Evolutionary conservation across 2,329 filamentous ascomycete genomes (phyloP), one percentile per base, ranked within the genome.

Genomic region (Teratosphaeria zuluensis): DNA sequence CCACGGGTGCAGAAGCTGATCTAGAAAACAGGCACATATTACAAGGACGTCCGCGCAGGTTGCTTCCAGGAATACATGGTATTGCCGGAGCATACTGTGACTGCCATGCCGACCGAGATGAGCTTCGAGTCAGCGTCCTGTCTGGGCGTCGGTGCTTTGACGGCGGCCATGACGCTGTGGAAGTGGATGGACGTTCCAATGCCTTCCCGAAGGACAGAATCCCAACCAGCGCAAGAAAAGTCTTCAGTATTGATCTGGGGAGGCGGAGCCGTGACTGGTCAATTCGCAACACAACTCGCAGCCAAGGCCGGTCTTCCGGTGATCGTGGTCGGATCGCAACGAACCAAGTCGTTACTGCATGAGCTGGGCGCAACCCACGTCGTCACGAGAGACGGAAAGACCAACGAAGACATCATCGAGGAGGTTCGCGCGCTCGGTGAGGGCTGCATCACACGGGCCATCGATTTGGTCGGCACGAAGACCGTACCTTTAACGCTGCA

Each of bases 111-210:
- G 0, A 60, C 56, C 1, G 64, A 65, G 14, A 62, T 75, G n/a
- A 56, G 62, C n/a, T 72, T 75, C 51, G 67, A 72, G 57, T 55
- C 64, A 3, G 73, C 73, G 4, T 67, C 74, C 1, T 74, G 70
- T 38, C 66, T 76, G 3, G 74, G 74, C 5, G 74, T 76, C 1
- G 73, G 70, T 5, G 74, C 68, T 9, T 61, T 76, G n/a, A 76
- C 74, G 7, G 73, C 74, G 1, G 70, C 70, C 31, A 76, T 76
- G 74, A 74, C 74, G 3, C 62, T 76, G n/a, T 75, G 74, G 73
- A 70, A 70, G 56, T 76, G 74, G 74, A 60, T 76, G 7, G 64
- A 64, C 12, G 69, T 75, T 16, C 68, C 73, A 0, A 63, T 57
- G 33, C 51, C 57, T 19, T 12, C 55, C 53, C 32, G 53, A 66